Base-by-base conservation (phyloP, 2,329 filamentous ascomycete species). In the Penicillium sp. region DNA sequence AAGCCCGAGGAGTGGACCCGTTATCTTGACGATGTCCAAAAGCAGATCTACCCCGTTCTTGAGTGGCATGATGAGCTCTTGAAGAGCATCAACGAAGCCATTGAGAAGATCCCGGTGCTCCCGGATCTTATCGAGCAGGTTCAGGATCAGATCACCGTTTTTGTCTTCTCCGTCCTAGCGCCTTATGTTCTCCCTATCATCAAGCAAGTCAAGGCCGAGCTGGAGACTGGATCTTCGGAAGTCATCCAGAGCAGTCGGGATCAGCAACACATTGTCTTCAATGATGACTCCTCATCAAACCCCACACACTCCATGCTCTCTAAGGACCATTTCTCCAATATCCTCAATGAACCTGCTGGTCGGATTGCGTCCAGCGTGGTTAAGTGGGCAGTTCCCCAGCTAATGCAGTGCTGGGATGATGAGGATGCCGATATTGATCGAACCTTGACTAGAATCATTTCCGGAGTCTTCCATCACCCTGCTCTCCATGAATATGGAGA, bases 301-400 rank as follows among this genome's bases (percentile, higher is more conserved):
- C 93, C 92, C 0, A 97, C 92, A 1, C 92, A 97, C 76, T 95
- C 90, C 17, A 96, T 96, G 92, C 78, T 97, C 46, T 91, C 91
- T 52, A 97, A 97, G 77, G 92, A 97, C 65, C 92, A 97, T 74
- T 97, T 97, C 72, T 89, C 88, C 58, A 95, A 95, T 67, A 79
- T 92, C 26, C 81, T 97, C 53, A 97, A 97, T 69, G 91, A 96
- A 68, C 83, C 91, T 36, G 92, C 91, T 39, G 92, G 92, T 49
- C 88, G 87, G 64, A 84, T 91, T 53, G 91, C 92, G 21, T 89
- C 87, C 57, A 84, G 86, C 63, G 85, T 92, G 41, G 78, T 97
- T 36, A 84, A 83, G 51, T 97, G 91, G 90, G 87, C 87, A 18
- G 90, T 96, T 12, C 93, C 93, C 7, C 91, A 96, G 70, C 77